Conservation (phyloP, 2,329 filamentous ascomycete genomes). For the Cladophialophora immunda region DNA sequence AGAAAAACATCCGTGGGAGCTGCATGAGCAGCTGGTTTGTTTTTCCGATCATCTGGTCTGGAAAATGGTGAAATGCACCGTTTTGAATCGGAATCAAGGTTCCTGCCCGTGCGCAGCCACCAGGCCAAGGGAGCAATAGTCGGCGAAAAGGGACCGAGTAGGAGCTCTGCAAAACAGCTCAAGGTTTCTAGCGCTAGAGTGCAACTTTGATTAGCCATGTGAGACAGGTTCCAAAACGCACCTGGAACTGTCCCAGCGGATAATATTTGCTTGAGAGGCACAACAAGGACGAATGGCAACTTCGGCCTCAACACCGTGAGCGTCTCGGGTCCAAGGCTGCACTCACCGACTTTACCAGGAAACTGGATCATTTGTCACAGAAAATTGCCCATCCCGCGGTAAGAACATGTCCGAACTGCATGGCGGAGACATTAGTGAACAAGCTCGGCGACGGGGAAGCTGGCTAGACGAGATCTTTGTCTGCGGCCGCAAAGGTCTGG, state of each 20-base stretch:
- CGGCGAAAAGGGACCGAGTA: neutral
- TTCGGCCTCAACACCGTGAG: conserved; percentile 18
- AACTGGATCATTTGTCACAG: neutral
- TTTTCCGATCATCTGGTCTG: neutral
- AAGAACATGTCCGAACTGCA: conserved; percentile 7
- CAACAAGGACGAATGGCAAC: conserved; percentile 11
- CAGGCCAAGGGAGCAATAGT: neutral
- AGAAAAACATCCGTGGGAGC: neutral
- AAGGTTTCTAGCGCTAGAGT: neutral
- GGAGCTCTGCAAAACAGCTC: neutral
- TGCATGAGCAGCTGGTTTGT: neutral
- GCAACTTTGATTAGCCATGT: conserved; percentile 1
- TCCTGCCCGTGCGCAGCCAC: neutral
- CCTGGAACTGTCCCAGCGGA: neutral
- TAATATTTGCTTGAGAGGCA: neutral
- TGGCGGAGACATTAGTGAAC: conserved; percentile 3
- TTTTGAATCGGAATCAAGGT: conserved; percentile 2
- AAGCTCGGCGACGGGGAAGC: neutral
- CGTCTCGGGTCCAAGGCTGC: neutral
- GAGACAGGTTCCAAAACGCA: conserved; percentile 9
- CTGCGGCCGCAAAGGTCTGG: neutral
- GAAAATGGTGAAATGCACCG: neutral
- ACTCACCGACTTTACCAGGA: conserved; percentile 21
- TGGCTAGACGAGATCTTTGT: neutral
- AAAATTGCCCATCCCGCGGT: neutral